Conservation (phyloP, 2,329 filamentous ascomycete species). For the Ophiognomonia clavigignenti-juglandacearum region DNA sequence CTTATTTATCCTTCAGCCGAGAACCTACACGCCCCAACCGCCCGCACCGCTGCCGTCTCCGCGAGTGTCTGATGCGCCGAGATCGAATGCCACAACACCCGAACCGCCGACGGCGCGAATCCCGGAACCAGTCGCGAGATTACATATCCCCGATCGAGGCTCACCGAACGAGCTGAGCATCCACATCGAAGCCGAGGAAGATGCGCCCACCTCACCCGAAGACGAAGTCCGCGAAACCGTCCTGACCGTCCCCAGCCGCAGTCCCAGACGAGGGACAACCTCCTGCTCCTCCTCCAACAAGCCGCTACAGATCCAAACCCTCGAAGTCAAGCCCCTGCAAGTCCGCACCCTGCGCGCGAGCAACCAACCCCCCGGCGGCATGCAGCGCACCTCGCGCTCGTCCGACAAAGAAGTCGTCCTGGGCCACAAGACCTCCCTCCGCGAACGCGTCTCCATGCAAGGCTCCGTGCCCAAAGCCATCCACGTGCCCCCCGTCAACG, state of each 20-base stretch:
- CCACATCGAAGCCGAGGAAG: slow-evolving; percentile 15
- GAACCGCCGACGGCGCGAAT: no score
- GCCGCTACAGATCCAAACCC: slow-evolving; percentile 10
- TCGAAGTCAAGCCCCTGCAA: background rate
- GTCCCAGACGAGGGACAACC: background rate
- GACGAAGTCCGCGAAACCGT: slow-evolving; percentile 14
- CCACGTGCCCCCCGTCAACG: slow-evolving; percentile 43
- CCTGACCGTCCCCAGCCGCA: slow-evolving; percentile 7
- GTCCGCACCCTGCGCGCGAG: no score
- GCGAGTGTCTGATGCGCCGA: slow-evolving; percentile 24
- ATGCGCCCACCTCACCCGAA: background rate
- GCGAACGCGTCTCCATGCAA: slow-evolving; percentile 51
- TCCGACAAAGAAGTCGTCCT: slow-evolving; percentile 7
- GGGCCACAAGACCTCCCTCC: slow-evolving; percentile 41
- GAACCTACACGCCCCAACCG: slow-evolving; percentile 51
- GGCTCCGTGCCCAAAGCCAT: slow-evolving; percentile 48
- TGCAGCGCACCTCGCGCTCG: no score
- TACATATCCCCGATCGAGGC: background rate
- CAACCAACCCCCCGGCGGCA: no score
- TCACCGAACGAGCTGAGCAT: slow-evolving; percentile 15
- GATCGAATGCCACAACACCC: no score
- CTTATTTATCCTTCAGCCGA: slow-evolving; percentile 51
- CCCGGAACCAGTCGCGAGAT: background rate
- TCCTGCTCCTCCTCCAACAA: no score
- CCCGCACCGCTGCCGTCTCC: slow-evolving; percentile 45